Evolutionary conservation across 148 eudicot species (phyloP).

Genomic region (Vaccinium corymbosum): DNA sequence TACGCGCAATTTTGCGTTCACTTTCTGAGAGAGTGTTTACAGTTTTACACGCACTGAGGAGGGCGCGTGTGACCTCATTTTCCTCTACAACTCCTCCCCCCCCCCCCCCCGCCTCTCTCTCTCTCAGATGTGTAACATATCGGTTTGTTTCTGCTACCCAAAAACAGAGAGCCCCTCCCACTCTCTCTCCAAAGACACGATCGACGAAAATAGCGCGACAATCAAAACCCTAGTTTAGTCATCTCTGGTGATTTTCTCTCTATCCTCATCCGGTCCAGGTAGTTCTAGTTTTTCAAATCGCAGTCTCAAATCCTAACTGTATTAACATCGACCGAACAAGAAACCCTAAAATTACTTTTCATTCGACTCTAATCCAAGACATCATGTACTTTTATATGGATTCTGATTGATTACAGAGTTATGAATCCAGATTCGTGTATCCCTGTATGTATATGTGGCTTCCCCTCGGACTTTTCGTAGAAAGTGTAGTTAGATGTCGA

Average conservation of each 20-base stretch:
- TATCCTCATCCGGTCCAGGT: slow-evolving; percentile 18
- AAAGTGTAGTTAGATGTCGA: background rate
- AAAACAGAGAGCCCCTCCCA: background rate
- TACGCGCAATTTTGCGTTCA: background rate
- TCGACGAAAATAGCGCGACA: background rate
- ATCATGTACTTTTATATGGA: background rate
- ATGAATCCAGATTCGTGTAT: slow-evolving; percentile 9
- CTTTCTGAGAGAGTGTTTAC: background rate
- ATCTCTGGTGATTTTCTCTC: background rate
- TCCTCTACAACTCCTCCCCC: too few species aligned
- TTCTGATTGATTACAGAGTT: background rate
- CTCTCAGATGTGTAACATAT: background rate
- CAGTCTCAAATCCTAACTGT: background rate
- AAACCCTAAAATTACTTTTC: slow-evolving; percentile 2
- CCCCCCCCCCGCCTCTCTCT: too few species aligned
- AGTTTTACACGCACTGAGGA: too few species aligned
- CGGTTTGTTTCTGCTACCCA: background rate
- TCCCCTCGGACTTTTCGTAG: background rate
- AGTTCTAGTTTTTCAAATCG: slow-evolving; percentile 7
- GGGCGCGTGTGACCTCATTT: too few species aligned
- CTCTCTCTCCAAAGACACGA: background rate
- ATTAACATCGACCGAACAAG: background rate
- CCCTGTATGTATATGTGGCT: background rate
- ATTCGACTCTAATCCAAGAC: background rate
- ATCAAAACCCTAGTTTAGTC: slow-evolving; percentile 5